These are phyloP conservation scores for Suhomyces bolitotheri DNA, from an alignment of 1,139 yeast species.

Conservation along the genomic window DNA sequence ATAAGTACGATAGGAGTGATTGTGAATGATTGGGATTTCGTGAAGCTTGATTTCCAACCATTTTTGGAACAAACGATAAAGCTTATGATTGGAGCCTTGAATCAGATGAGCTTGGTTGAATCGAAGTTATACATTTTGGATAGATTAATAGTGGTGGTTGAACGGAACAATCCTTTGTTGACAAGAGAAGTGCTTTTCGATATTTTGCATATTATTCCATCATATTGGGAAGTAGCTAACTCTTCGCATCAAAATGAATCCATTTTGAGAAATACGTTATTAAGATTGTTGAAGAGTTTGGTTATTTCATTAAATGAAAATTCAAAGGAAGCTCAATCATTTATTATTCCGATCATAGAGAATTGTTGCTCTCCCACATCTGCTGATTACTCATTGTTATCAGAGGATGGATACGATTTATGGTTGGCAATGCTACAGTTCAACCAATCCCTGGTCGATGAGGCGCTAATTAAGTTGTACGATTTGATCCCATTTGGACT, in stretches of 20 bases:
- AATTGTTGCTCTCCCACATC: constrained; percentile 64
- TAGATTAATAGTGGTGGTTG: constrained; percentile 64
- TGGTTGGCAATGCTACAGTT: constrained; percentile 76
- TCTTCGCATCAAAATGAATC: constrained; percentile 55
- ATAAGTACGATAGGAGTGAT: constrained; percentile 68
- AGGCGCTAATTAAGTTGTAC: constrained; percentile 45
- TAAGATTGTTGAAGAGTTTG: constrained; percentile 67
- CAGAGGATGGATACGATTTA: constrained; percentile 87
- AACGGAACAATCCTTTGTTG: constrained; percentile 62
- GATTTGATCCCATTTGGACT: constrained; percentile 52
- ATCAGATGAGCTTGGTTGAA: constrained; percentile 59
- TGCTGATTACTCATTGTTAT: constrained; percentile 59
- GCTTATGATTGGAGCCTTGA: constrained; percentile 48
- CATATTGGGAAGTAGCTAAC: constrained; percentile 62
- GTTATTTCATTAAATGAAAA: constrained; percentile 63
- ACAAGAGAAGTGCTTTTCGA: constrained; percentile 51
- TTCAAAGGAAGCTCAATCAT: constrained; percentile 58
- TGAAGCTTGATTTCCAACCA: constrained; percentile 65
- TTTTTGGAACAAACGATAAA: constrained; percentile 56
- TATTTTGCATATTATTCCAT: constrained; percentile 64
- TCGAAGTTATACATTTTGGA: constrained; percentile 71
- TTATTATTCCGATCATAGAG: constrained; percentile 66
- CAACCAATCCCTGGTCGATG: constrained; percentile 33
- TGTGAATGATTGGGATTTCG: constrained; percentile 86
- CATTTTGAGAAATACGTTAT: constrained; percentile 69